Percentiles rank a stretch among this genome's conserved stretches.
These are phyloP conservation scores for Eutypa lata DNA, from an alignment of 2,329 filamentous ascomycete species.

Conservation along the genomic window DNA sequence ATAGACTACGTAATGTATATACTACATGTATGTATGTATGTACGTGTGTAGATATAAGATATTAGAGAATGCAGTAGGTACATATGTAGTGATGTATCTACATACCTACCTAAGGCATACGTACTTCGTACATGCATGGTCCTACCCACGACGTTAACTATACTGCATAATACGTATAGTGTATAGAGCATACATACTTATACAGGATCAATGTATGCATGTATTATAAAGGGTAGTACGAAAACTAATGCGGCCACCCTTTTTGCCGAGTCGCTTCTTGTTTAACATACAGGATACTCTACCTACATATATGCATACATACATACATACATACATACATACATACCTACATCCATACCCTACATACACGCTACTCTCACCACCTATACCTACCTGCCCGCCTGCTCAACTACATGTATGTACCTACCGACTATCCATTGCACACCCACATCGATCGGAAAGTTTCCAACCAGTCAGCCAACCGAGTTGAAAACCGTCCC, in stretches of 20 bases:
- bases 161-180: too few relatives aligned
- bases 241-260: background rate
- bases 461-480: conserved; percentile 24
- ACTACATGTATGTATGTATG: too few relatives aligned
- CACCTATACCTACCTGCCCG: background rate
- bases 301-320: background rate
- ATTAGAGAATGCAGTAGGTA: too few relatives aligned
- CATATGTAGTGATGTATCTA: too few relatives aligned
- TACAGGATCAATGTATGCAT: background rate
- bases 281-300: background rate
- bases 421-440: background rate
- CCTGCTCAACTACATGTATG: background rate
- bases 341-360: background rate
- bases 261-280: background rate
- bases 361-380: background rate
- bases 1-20: too few relatives aligned
- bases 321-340: background rate
- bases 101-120: too few relatives aligned
- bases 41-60: too few relatives aligned
- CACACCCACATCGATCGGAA: conserved; percentile 25
- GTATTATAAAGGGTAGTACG: background rate
- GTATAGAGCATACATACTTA: too few relatives aligned
- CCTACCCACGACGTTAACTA: too few relatives aligned
- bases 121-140: too few relatives aligned
- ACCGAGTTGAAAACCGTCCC: conserved; percentile 23